Evolutionary conservation across 495 filamentous ascomycete genomes (phyloP).

Genomic region (Penicillium cosmopolitanum): DNA sequence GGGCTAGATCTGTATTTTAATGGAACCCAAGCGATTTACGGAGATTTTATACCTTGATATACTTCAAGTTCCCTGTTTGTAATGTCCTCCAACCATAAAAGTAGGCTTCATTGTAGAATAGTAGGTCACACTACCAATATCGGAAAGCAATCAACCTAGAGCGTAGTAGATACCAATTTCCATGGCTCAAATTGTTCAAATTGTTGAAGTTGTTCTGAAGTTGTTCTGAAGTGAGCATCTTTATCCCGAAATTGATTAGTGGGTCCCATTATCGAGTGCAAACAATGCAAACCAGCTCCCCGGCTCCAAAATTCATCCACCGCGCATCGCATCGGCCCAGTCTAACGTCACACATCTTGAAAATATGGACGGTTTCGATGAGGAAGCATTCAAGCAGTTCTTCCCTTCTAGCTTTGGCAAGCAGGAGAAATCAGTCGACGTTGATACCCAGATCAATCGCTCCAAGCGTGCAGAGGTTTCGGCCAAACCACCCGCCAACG

Average conservation of each 20-base stretch:
- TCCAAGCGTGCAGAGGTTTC: slow-evolving; percentile 62
- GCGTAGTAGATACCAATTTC: too few species aligned
- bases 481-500: slow-evolving; percentile 28
- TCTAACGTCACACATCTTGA: slow-evolving; percentile 11
- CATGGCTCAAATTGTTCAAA: too few species aligned
- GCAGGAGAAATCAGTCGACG: slow-evolving; percentile 69
- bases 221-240: too few species aligned
- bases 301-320: slow-evolving; percentile 25
- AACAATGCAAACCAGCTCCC: slow-evolving; percentile 43
- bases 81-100: too few species aligned
- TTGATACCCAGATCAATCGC: slow-evolving; percentile 77
- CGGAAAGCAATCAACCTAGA: too few species aligned
- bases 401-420: slow-evolving; percentile 88
- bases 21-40: slow-evolving; percentile 22
- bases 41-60: slow-evolving; percentile 18
- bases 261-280: slow-evolving; percentile 24
- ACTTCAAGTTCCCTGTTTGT: background rate
- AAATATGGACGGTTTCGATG: slow-evolving; percentile 67
- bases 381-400: slow-evolving; percentile 82
- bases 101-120: background rate
- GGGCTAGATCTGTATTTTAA: slow-evolving; percentile 33
- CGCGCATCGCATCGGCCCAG: background rate
- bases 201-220: too few species aligned
- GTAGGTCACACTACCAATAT: background rate
- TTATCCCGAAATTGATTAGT: background rate